Conservation (phyloP, 352 stramenopile species). For the Phytophthora constricta region DNA sequence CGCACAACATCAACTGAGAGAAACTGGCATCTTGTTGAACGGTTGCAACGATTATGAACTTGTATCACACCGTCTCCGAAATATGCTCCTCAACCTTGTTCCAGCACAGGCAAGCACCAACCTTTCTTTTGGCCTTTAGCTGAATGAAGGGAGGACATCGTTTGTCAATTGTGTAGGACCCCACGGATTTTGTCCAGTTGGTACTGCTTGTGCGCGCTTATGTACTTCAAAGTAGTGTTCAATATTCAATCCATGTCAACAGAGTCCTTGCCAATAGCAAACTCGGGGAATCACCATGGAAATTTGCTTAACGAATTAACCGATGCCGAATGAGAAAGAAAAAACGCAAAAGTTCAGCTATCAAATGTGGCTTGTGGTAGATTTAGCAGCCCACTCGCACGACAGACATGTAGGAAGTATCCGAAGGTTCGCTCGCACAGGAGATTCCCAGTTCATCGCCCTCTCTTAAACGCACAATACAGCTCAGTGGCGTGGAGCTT, state of each 20-base stretch:
- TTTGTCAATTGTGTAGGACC: background rate
- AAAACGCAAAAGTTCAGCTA: background rate
- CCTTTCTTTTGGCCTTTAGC: background rate
- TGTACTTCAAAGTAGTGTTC: conserved; percentile 11
- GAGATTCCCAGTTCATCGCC: background rate
- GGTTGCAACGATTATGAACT: too few species aligned
- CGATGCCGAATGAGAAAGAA: too few species aligned
- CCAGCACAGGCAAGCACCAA: background rate
- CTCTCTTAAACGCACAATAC: background rate
- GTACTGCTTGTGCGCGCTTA: background rate
- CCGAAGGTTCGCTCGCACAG: background rate
- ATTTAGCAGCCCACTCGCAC: background rate
- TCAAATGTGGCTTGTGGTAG: background rate
- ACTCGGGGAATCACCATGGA: background rate
- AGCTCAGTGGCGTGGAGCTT: background rate
- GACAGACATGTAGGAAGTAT: background rate
- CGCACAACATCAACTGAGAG: too few species aligned
- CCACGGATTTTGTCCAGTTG: background rate
- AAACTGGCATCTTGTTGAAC: too few species aligned
- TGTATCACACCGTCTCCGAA: too few species aligned
- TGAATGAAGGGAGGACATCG: background rate
- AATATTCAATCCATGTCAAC: too few species aligned
- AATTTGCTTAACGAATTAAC: too few species aligned
- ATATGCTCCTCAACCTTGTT: background rate
- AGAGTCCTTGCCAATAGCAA: too few species aligned